Evolutionary conservation across 306 rosid genomes (phyloP).

Genomic region (Pyrus communis): DNA sequence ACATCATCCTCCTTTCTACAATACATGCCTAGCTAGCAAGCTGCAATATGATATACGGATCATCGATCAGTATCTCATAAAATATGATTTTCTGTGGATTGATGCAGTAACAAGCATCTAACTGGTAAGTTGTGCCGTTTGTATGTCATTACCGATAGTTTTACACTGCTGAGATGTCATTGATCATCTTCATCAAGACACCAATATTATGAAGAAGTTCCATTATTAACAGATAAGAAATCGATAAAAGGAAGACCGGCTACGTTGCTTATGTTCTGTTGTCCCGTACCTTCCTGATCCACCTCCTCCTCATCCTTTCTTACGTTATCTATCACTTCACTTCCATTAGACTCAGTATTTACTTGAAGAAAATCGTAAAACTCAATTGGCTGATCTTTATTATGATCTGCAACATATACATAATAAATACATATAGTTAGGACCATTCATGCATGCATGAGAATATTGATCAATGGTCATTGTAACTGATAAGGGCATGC

Average conservation of each 20-base stretch:
- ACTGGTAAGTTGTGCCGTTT: background rate
- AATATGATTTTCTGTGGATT: background rate
- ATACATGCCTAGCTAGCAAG: background rate
- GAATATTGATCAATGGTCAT: background rate
- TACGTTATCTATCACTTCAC: constrained; percentile 62
- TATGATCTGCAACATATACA: constrained; percentile 36
- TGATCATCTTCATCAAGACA: constrained; percentile 10
- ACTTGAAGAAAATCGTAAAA: constrained; percentile 81
- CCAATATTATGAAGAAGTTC: constrained; percentile 18
- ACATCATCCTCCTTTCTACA: background rate
- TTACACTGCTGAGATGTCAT: background rate
- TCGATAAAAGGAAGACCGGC: constrained; percentile 44
- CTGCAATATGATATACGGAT: background rate
- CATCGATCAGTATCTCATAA: background rate
- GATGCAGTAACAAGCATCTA: background rate
- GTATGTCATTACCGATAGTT: background rate
- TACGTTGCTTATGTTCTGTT: constrained; percentile 5
- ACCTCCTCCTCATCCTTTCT: constrained; percentile 77
- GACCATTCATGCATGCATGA: background rate
- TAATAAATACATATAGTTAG: background rate
- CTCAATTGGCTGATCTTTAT: constrained; percentile 41
- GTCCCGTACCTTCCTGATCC: constrained; percentile 35
- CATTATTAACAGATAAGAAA: constrained; percentile 39
- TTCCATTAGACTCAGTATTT: constrained; percentile 59
- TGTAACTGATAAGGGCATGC: background rate